Evolutionary conservation across 345 rosid species (phyloP).

Genomic region (Acer negundo): DNA sequence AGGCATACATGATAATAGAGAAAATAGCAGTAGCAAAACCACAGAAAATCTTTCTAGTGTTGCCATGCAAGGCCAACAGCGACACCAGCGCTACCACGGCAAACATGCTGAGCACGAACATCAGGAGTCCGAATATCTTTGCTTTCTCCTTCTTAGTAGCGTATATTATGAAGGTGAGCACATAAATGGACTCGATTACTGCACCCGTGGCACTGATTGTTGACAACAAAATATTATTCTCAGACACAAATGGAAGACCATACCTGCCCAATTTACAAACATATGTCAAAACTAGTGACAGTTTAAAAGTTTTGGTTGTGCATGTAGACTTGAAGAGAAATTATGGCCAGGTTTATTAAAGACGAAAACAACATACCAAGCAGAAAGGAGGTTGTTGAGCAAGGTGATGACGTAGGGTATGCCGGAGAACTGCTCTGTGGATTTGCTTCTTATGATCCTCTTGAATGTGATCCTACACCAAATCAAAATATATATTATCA

Average conservation of each 20-base stretch:
- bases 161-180: constrained; percentile 56
- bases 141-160: constrained; percentile 78
- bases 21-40: constrained; percentile 85
- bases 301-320: too few species aligned
- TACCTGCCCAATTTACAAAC: constrained; percentile 49
- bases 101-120: constrained; percentile 53
- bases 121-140: constrained; percentile 66
- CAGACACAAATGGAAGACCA: constrained; percentile 88
- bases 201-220: constrained; percentile 91
- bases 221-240: constrained; percentile 70
- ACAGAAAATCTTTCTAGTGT: constrained; percentile 69
- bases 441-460: constrained; percentile 64
- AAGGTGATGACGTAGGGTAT: constrained; percentile 94
- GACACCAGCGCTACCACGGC: constrained; percentile 63
- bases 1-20: constrained; percentile 94
- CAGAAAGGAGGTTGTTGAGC: constrained; percentile 95
- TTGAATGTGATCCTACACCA: constrained; percentile 76
- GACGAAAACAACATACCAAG: constrained; percentile 54
- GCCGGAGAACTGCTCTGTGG: constrained; percentile 93
- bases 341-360: too few species aligned
- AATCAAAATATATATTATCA: not conserved
- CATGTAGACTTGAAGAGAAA: too few species aligned
- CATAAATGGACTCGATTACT: constrained; percentile 64
- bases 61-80: constrained; percentile 66
- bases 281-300: too few species aligned